A percentile compares a stretch with the other conserved stretches of the same genome.
Evolutionary conservation across 2,329 filamentous ascomycete species (phyloP).

Genomic region (Claviceps spartinae): DNA sequence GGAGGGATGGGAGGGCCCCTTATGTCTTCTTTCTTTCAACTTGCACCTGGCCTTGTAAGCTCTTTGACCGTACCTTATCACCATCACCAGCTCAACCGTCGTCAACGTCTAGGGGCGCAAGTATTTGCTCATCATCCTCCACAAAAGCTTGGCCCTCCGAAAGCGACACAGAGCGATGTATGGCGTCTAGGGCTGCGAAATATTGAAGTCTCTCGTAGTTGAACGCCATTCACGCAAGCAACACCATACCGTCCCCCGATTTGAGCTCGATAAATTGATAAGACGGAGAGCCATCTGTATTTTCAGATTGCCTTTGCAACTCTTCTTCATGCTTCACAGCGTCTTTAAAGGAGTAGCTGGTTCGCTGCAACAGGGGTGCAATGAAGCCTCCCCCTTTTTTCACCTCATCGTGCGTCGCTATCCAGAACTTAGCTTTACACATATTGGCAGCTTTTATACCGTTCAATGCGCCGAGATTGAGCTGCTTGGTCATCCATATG

Average conservation of each 20-base stretch:
- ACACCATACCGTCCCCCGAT: constrained; percentile 41
- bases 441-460: constrained; percentile 41
- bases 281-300: constrained; percentile 17
- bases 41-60: too few relatives aligned
- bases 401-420: constrained; percentile 51
- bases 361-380: constrained; percentile 33
- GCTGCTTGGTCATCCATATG: constrained; percentile 34
- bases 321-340: constrained; percentile 25
- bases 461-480: constrained; percentile 51
- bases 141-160: background rate
- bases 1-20: too few relatives aligned
- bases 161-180: background rate
- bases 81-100: too few relatives aligned
- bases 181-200: background rate
- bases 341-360: constrained; percentile 29
- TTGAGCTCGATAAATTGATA: constrained; percentile 37
- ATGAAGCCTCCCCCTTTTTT: constrained; percentile 46
- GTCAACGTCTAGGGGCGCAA: too few relatives aligned
- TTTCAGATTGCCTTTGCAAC: constrained; percentile 8
- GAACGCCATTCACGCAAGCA: background rate
- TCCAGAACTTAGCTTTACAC: constrained; percentile 45
- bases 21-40: too few relatives aligned
- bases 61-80: too few relatives aligned
- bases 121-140: too few relatives aligned
- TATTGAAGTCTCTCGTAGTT: background rate